Evolutionary conservation across 176 grass and related monocot genomes (phyloP), one percentile per base, ranked within the genome.

Genomic region (Stipa capillata): DNA sequence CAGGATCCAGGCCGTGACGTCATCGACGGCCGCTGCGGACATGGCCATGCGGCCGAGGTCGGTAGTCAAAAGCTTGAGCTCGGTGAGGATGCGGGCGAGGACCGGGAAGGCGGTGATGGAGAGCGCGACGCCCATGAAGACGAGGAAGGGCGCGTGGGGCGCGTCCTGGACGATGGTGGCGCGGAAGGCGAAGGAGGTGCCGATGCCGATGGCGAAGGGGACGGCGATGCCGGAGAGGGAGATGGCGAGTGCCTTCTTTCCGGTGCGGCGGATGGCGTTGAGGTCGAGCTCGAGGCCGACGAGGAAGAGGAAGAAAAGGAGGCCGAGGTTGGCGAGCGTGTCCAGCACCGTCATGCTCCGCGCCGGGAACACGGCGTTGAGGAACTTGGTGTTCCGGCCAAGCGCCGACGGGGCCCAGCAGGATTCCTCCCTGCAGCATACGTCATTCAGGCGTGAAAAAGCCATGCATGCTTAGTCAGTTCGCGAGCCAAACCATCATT

Each of bases 111-210:
- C 92, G 6, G 92, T 94, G 71, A 94, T 94, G 70, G 92, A 94
- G 83, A 94, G 88, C 8, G 92, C 92, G 16, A 94, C 92, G 49
- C 92, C 92, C 88, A 94, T 94, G 88, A 94, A 94, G 2, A 94
- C 92, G 0, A 91, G 77, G 69, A 94, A 76, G 0, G 89, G 92
- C 0, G 41, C 86, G 0, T 82, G 71, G 0, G 29, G 71, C 0
- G 84, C 41, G 15, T 78, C 89, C 37, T 89, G 74, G 11, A 79
- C 71, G 18, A 94, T 61, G 66, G 92, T 76, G 9, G 86, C 74
- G 6, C 92, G 89, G 60, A 91, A 47, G 8, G 79, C 86, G 55
- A 89, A 54, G 0, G 92, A 94, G 0, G 92, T 91, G 80, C 83
- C 92, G 17, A 94, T 79, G 76, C 89, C 89, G 1, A 91, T 68